Percentiles rank a stretch among this genome's conserved stretches.
Conservation (phyloP, 495 filamentous ascomycete species). For the Mytilinidion resinicola region DNA sequence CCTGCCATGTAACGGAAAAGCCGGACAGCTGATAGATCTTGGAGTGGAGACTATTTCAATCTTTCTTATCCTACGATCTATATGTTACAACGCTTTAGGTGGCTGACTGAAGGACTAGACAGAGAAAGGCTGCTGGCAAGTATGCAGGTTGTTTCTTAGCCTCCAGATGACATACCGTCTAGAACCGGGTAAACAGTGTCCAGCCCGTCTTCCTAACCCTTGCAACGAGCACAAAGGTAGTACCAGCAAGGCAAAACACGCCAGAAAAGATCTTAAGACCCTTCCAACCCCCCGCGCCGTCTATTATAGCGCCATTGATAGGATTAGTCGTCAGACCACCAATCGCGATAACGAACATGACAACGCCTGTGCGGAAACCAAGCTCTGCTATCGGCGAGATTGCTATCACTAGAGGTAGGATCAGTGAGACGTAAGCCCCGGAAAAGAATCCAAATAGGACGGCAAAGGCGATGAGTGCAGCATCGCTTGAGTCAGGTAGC, state of each 20-base stretch:
- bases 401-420: conserved; percentile 56
- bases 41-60: too few relatives aligned
- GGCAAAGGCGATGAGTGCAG: conserved; percentile 57
- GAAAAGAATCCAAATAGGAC: conserved; percentile 66
- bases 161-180: too few relatives aligned
- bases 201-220: neutral
- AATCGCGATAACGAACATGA: neutral
- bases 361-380: neutral
- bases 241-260: neutral
- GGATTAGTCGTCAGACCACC: neutral
- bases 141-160: too few relatives aligned
- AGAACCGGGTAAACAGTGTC: too few relatives aligned
- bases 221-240: neutral
- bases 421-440: conserved; percentile 61
- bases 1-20: too few relatives aligned
- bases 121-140: too few relatives aligned
- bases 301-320: neutral
- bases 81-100: too few relatives aligned
- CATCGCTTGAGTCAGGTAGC: conserved; percentile 54
- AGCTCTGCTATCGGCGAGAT: conserved; percentile 40
- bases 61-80: too few relatives aligned
- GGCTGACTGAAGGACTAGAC: too few relatives aligned
- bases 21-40: too few relatives aligned
- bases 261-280: neutral
- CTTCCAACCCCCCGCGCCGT: neutral